Percentiles rank a stretch among this genome's conserved stretches.
These are phyloP conservation scores for Pyrus pyrifolia DNA, from an alignment of 306 rosid species.

Conservation along the genomic window DNA sequence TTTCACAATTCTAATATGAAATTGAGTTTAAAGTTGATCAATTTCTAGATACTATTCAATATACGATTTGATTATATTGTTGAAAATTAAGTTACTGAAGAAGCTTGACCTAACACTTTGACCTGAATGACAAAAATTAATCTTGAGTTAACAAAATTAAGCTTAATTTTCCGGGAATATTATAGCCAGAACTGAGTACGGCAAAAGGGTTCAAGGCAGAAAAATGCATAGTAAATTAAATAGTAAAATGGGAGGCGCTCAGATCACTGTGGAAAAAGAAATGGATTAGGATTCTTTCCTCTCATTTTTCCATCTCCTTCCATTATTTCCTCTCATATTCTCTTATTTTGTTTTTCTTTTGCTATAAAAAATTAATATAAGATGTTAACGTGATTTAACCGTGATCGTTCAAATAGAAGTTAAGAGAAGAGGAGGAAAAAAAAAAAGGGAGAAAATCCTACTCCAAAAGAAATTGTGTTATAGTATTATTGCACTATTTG, in stretches of 20 bases:
- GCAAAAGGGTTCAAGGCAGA: conserved; percentile 14
- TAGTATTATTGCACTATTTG: conserved; percentile 7
- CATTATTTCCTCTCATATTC: too few species aligned
- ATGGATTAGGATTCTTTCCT: too few species aligned
- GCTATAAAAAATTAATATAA: too few species aligned
- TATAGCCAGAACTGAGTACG: conserved; percentile 4
- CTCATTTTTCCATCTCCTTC: too few species aligned
- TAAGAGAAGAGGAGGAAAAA: too few species aligned
- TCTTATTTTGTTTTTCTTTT: too few species aligned
- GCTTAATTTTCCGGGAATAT: background rate
- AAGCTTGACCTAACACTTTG: background rate
- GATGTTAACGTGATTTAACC: too few species aligned
- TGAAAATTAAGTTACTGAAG: background rate
- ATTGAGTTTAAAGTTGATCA: background rate
- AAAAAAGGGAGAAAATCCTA: too few species aligned
- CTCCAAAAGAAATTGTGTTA: conserved; percentile 6
- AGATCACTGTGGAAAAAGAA: conserved; percentile 14
- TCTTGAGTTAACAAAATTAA: background rate
- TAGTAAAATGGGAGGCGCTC: conserved; percentile 27
- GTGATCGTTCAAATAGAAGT: too few species aligned
- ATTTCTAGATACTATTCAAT: background rate
- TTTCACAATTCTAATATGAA: too few species aligned
- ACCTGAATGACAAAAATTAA: background rate
- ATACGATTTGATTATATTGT: background rate
- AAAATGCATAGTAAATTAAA: background rate